Evolutionary conservation across 2,329 filamentous ascomycete species (phyloP), one percentile per base, ranked within the genome.

Genomic region (Sclerotinia minor): DNA sequence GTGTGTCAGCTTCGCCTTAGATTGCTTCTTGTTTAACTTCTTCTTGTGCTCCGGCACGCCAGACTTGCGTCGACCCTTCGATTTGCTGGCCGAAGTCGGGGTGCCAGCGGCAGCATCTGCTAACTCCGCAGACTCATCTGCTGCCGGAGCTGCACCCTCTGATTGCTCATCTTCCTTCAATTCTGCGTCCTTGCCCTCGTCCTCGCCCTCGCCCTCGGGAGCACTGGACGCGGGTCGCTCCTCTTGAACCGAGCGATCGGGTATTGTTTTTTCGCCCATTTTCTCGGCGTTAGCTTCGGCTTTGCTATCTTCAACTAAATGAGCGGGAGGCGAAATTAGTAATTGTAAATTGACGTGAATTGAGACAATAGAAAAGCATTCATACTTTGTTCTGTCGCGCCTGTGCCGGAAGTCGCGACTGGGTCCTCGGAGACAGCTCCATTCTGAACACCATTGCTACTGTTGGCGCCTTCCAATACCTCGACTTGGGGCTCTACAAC

Each of bases 21-120:
- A 94, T 77, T 88, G 91, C 83, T 95, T 97, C 82, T 90, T 92
- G 82, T 88, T 95, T 70, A 93, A 83, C 70, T 94, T 94, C 83
- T 93, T 83, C 80, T 91, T 93, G 79, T 87, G 82, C 72, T 90
- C 87, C 13, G 89, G 83, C 54, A 84, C 85, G 67, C 83, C 84
- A 32, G 92, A 96, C 84, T 95, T 95, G 81, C 92, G 91, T 77
- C 84, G 84, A 70, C 81, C 78, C 74, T 87, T 86, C 70, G 81
- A 81, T 63, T 81, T 77, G 41, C 79, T 79, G 47, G 80, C 79
- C 68, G 84, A 80, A 52, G 78, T 70, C 61, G 79, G 75, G n/a
- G 80, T 75, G 29, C 77, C 77, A 50, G 76, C 76, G 67, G 77
- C 74, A 73, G 74, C 71, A 69, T 76, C 77, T 38, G 75, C 75